Evolutionary conservation across 1,284 basidiomycete species (phyloP).

Genomic region (Cutaneotrichosporon sp.): DNA sequence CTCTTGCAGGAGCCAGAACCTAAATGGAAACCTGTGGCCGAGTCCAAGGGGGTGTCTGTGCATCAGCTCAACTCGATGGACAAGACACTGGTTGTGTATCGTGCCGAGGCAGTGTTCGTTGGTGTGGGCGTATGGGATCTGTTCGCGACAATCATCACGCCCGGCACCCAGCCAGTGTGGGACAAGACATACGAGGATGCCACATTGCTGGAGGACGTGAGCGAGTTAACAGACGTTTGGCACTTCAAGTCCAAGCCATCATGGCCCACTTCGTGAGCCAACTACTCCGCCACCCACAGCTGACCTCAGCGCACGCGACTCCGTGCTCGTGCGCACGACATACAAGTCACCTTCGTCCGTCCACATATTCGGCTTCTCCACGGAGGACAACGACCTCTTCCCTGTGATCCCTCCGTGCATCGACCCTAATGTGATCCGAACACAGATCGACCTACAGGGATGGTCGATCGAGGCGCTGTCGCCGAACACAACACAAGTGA

Average conservation of each 20-base stretch:
- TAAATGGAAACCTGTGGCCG: slow-evolving; percentile 85
- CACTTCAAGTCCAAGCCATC: slow-evolving; percentile 81
- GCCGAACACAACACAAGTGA: slow-evolving; percentile 90
- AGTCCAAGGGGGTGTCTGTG: slow-evolving; percentile 83
- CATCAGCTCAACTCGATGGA: slow-evolving; percentile 97
- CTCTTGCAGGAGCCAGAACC: slow-evolving; percentile 96
- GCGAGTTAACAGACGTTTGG: slow-evolving; percentile 89
- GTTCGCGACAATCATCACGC: slow-evolving; percentile 80
- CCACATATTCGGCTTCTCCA: slow-evolving; percentile 94
- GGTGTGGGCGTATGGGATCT: slow-evolving; percentile 95
- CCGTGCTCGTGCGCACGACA: slow-evolving; percentile 86
- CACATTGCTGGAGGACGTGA: slow-evolving; percentile 80
- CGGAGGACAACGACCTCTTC: slow-evolving; percentile 82
- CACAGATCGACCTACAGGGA: slow-evolving; percentile 91
- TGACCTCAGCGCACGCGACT: slow-evolving; percentile 73
- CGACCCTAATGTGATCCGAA: slow-evolving; percentile 74
- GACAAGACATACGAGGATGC: slow-evolving; percentile 88
- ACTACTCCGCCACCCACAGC: slow-evolving; percentile 7
- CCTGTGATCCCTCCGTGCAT: slow-evolving; percentile 71
- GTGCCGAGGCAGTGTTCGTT: slow-evolving; percentile 96
- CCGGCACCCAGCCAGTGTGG: slow-evolving; percentile 80
- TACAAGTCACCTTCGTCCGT: slow-evolving; percentile 96
- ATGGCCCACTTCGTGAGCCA: slow-evolving; percentile 82
- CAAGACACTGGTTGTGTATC: slow-evolving; percentile 91
- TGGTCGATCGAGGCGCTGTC: slow-evolving; percentile 96